Base-by-base conservation (phyloP, 164 flowering plant species). In the Aristolochia fimbriata region DNA sequence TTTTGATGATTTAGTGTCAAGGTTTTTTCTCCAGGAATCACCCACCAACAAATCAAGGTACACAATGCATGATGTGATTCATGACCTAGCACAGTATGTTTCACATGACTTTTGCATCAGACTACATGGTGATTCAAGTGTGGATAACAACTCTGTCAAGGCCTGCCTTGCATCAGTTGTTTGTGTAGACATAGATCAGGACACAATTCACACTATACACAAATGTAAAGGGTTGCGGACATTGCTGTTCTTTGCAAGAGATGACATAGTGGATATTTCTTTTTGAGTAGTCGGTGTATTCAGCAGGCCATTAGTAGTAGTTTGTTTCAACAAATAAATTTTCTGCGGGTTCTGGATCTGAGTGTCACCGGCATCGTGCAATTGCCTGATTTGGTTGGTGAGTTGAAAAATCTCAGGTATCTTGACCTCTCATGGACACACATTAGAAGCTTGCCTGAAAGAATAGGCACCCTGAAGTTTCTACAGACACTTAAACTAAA, bases 321-420 rank as follows among this genome's bases (percentile, higher is more conserved):
- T 16, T 3, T n/a, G 15, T 13, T 52, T 23, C 17, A 4, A 12
- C 20, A 52, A 20, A 8, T 50, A 13, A 61, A 19, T 20, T 51
- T 20, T 25, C 47, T 61, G 6, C 56, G 64, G 4, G 56, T 52
- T 46, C 45, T 62, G 27, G 41, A 52, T 17, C 15, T 62, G 11
- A 9, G 37, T 15, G 1, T n/a, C 15, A 15, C 20, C 21, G 4
- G 22, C n/a, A 31, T 33, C 19, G 19, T 13, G 0, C 50, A 37
- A 48, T 16, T 62, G 33, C 58, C 65, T 17, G 2, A 43, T 41
- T 33, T 41, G 8, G 53, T 62, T 41, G 65, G 58, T 15, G 10
- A 21, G 13, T 23, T 62, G 58, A 62, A 22, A 43, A 31, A 52
- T 62, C 37, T 62, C 6, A 47, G 58, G 3, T 52, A 52, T 21